Evolutionary conservation across 2,329 filamentous ascomycete species (phyloP).

Genomic region (Exutisphaerella laricina): DNA sequence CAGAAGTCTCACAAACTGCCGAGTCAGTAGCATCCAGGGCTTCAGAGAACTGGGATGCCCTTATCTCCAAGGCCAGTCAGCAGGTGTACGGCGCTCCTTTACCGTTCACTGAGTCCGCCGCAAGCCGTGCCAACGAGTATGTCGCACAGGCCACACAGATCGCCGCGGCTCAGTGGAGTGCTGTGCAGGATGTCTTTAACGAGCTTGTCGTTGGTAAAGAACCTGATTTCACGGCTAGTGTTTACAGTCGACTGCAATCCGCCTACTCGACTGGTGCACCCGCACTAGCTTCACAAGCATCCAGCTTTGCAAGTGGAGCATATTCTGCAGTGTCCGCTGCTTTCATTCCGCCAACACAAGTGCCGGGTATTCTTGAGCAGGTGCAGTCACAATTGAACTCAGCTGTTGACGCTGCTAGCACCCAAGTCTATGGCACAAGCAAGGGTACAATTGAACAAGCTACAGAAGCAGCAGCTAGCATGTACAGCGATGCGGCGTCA

Average conservation of each 20-base stretch:
- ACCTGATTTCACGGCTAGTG: conserved; percentile 73
- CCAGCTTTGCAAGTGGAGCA: conserved; percentile 47
- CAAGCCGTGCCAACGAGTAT: conserved; percentile 52
- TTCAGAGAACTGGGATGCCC: conserved; percentile 58
- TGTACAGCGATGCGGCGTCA: conserved; percentile 40
- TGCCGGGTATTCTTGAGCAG: conserved; percentile 54
- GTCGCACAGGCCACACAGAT: conserved; percentile 59
- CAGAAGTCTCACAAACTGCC: conserved; percentile 1
- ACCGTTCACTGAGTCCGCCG: conserved; percentile 42
- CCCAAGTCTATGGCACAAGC: conserved; percentile 52
- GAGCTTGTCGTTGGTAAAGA: conserved; percentile 74
- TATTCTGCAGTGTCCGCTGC: conserved; percentile 46
- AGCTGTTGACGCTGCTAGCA: conserved; percentile 54
- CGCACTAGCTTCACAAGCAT: conserved; percentile 48
- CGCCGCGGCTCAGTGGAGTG: conserved; percentile 61
- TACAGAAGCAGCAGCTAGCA: conserved; percentile 49
- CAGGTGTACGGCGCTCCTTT: conserved; percentile 65
- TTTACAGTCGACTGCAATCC: conserved; percentile 64
- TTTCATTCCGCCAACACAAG: conserved; percentile 53
- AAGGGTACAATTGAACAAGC: conserved; percentile 52
- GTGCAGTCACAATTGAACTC: conserved; percentile 53
- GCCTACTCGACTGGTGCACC: conserved; percentile 65
- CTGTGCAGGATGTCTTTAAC: conserved; percentile 65
- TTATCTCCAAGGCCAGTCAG: conserved; percentile 60
- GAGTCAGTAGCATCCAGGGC: conserved; percentile 47